A percentile compares a stretch with the other conserved stretches of the same genome.
Conservation (phyloP, 2,329 filamentous ascomycete genomes). For the Microsporum audouinii region DNA sequence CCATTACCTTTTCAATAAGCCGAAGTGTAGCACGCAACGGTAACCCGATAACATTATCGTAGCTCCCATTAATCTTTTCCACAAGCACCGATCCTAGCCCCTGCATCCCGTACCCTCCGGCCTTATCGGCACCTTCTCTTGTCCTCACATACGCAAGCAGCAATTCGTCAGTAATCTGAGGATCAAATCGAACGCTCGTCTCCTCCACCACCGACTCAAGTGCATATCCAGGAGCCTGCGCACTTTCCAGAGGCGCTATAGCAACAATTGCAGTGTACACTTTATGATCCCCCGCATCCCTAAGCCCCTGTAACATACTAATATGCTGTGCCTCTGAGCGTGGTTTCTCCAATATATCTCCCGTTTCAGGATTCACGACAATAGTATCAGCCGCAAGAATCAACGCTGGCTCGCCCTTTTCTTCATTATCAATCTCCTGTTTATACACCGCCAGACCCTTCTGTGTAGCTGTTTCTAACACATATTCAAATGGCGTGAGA, state of each 20-base stretch:
- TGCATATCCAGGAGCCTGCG: constrained; percentile 73
- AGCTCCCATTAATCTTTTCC: constrained; percentile 75
- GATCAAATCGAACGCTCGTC: constrained; percentile 79
- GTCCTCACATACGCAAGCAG: constrained; percentile 59
- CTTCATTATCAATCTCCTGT: constrained; percentile 45
- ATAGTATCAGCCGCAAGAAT: constrained; percentile 88
- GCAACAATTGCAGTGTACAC: constrained; percentile 77
- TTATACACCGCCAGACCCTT: constrained; percentile 70
- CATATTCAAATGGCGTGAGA: constrained; percentile 79
- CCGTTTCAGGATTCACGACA: constrained; percentile 59
- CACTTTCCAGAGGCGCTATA: constrained; percentile 72
- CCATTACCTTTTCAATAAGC: constrained; percentile 79
- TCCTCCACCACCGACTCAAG: constrained; percentile 75
- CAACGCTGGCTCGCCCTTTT: constrained; percentile 60
- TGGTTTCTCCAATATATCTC: constrained; percentile 84
- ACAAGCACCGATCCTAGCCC: constrained; percentile 77
- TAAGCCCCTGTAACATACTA: constrained; percentile 67
- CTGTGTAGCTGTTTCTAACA: constrained; percentile 68
- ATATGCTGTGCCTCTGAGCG: constrained; percentile 69
- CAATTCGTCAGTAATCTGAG: constrained; percentile 64
- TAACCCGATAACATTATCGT: constrained; percentile 89
- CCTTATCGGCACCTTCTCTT: constrained; percentile 88
- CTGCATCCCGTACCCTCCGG: constrained; percentile 89
- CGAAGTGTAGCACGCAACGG: constrained; percentile 67
- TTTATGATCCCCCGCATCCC: constrained; percentile 66